These are phyloP conservation scores for Diplodia sapinea DNA, from an alignment of 2,329 filamentous ascomycete genomes.

Conservation along the genomic window DNA sequence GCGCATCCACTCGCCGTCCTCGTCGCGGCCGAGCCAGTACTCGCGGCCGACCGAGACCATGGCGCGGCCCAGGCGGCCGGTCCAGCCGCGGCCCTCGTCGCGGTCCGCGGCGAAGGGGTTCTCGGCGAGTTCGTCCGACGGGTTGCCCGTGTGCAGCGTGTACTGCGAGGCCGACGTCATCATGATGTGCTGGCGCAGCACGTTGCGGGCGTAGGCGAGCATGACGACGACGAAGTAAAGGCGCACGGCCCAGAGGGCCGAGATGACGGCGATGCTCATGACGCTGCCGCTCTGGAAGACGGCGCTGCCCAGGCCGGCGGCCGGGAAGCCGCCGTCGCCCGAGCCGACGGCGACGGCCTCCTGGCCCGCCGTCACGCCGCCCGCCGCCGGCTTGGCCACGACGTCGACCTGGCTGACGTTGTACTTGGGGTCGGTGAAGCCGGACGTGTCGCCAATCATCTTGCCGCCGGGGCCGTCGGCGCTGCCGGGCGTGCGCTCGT, in stretches of 20 bases:
- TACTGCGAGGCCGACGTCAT: slow-evolving; percentile 38
- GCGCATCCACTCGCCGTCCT: slow-evolving; percentile 70
- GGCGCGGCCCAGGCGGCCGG: slow-evolving; percentile 75
- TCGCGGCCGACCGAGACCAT: slow-evolving; percentile 75
- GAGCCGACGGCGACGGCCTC: slow-evolving; percentile 58
- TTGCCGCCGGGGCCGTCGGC: slow-evolving; percentile 55
- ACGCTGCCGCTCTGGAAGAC: slow-evolving; percentile 70
- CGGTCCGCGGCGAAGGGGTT: slow-evolving; percentile 73
- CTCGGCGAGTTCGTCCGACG: slow-evolving; percentile 55
- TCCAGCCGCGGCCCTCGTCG: slow-evolving; percentile 79
- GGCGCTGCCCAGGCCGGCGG: slow-evolving; percentile 64
- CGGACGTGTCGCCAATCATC: slow-evolving; percentile 66
- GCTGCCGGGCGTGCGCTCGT: slow-evolving; percentile 48
- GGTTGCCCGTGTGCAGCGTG: slow-evolving; percentile 31
- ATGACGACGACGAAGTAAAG: slow-evolving; percentile 85
- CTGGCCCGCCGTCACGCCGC: slow-evolving; percentile 56
- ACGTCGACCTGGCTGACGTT: slow-evolving; percentile 66
- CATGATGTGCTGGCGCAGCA: slow-evolving; percentile 71
- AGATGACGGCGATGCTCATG: slow-evolving; percentile 79
- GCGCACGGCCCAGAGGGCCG: slow-evolving; percentile 73
- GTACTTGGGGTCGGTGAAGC: slow-evolving; percentile 68
- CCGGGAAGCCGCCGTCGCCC: slow-evolving; percentile 39
- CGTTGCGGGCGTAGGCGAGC: slow-evolving; percentile 79
- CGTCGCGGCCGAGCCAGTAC: slow-evolving; percentile 80
- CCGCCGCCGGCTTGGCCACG: slow-evolving; percentile 55